Percentiles rank a stretch among this genome's conserved stretches.
Conservation (phyloP, 495 filamentous ascomycete species). For the Amniculicola lignicola region DNA sequence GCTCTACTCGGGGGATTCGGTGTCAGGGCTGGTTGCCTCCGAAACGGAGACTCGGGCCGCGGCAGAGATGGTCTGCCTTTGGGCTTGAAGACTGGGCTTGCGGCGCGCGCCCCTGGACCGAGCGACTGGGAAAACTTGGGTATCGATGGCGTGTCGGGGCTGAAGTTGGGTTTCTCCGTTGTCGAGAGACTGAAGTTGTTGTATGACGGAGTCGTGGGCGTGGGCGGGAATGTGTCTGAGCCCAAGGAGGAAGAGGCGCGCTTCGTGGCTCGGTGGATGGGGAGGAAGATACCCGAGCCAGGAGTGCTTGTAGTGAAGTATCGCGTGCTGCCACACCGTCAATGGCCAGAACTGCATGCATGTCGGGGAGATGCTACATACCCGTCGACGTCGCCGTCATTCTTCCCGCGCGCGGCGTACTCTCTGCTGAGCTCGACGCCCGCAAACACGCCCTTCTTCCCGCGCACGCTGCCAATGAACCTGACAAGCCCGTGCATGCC, state of each 20-base stretch:
- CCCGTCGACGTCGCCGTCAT: conserved; percentile 96
- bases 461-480: conserved; percentile 81
- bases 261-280: conserved; percentile 77
- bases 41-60: conserved; percentile 77
- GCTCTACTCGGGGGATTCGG: conserved; percentile 54
- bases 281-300: conserved; percentile 91
- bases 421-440: conserved; percentile 89
- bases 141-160: conserved; percentile 61
- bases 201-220: conserved; percentile 65
- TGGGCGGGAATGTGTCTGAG: conserved; percentile 58
- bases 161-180: conserved; percentile 45
- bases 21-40: conserved; percentile 51
- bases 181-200: conserved; percentile 51
- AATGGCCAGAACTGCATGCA: conserved; percentile 9
- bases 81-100: conserved; percentile 66
- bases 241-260: conserved; percentile 59
- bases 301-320: conserved; percentile 80
- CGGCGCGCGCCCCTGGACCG: conserved; percentile 66
- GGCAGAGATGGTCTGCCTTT: conserved; percentile 74
- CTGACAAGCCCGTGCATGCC: conserved; percentile 88
- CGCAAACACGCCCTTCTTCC: conserved; percentile 87
- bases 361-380: conserved; percentile 46
- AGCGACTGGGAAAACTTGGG: conserved; percentile 79
- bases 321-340: conserved; percentile 51
- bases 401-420: conserved; percentile 82